phyloP scores from a whole-genome alignment of 164 flowering plant species.

The Magnolia changhungtana region DNA sequence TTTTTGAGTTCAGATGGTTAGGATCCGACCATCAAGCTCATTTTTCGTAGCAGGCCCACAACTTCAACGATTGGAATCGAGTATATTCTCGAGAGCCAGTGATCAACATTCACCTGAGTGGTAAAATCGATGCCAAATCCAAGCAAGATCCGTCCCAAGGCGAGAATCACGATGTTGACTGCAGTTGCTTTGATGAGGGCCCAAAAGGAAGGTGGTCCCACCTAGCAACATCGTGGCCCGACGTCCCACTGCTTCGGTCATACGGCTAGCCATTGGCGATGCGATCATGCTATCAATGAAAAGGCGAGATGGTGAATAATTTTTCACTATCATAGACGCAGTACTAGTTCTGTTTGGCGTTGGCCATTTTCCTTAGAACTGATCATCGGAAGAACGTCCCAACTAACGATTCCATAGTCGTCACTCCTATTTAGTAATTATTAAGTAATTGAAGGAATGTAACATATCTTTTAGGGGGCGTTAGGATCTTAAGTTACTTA shows the following conservation, averaged over 20 bases:
- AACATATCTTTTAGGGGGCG: too few relatives aligned
- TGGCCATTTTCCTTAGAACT: slow-evolving; percentile 33
- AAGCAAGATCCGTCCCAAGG: slow-evolving; percentile 64
- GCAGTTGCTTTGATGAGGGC: slow-evolving; percentile 53
- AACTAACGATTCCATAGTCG: slow-evolving; percentile 65
- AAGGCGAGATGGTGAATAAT: slow-evolving; percentile 60
- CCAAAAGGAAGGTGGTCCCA: slow-evolving; percentile 51
- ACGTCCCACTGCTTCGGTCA: slow-evolving; percentile 47
- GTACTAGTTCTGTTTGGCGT: slow-evolving; percentile 40
- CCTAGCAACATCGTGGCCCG: slow-evolving; percentile 54
- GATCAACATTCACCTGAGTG: slow-evolving; percentile 40
- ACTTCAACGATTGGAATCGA: too few relatives aligned
- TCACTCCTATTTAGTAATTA: slow-evolving; percentile 56
- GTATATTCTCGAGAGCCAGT: too few relatives aligned
- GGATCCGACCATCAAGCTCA: too few relatives aligned
- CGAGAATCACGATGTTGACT: slow-evolving; percentile 54
- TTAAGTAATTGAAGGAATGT: too few relatives aligned
- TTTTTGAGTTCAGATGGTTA: too few relatives aligned
- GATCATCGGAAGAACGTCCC: too few relatives aligned
- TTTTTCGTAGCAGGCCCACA: too few relatives aligned
- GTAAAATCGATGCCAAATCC: slow-evolving; percentile 73
- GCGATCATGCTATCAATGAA: slow-evolving; percentile 58
- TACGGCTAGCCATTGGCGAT: slow-evolving; percentile 43
- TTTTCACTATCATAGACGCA: slow-evolving; percentile 56
- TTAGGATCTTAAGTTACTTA: too few relatives aligned